Evolutionary conservation across 179 eudicot genomes (phyloP).

Genomic region (Gypsophila paniculata): DNA sequence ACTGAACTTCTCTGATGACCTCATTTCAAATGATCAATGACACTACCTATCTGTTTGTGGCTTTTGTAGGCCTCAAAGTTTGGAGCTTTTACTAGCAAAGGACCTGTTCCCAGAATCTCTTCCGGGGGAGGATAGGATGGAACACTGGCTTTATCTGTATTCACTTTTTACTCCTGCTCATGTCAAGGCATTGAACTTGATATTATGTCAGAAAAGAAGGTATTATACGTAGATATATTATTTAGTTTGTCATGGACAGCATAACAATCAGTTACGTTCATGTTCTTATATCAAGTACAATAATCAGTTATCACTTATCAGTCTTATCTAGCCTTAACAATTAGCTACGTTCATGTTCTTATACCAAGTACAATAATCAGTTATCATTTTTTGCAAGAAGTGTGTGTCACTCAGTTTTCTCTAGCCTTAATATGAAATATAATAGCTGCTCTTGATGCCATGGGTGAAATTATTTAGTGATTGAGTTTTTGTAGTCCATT

Average conservation of each 20-base stretch:
- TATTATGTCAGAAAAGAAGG: slow-evolving; percentile 80
- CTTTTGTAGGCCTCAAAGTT: slow-evolving; percentile 55
- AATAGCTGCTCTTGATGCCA: neutral
- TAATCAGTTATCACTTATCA: neutral
- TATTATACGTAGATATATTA: slow-evolving; percentile 23
- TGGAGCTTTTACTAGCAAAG: slow-evolving; percentile 70
- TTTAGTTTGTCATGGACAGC: slow-evolving; percentile 9
- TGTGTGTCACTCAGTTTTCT: neutral
- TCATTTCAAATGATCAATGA: slow-evolving; percentile 3
- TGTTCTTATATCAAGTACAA: neutral
- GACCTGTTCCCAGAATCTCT: slow-evolving; percentile 77
- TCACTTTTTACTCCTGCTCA: slow-evolving; percentile 69
- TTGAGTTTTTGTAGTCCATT: neutral
- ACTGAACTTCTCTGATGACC: neutral
- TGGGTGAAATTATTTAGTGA: neutral
- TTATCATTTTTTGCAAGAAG: neutral
- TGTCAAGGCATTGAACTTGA: slow-evolving; percentile 56
- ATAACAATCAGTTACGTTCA: neutral
- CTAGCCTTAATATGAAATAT: neutral
- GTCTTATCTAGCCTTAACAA: neutral
- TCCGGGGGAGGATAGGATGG: slow-evolving; percentile 59
- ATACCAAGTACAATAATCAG: neutral
- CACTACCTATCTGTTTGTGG: slow-evolving; percentile 19
- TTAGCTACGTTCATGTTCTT: neutral
- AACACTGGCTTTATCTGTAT: slow-evolving; percentile 73